A percentile compares a stretch with the other conserved stretches of the same genome.
Evolutionary conservation across 305 asterid species (phyloP).

Genomic region (Coffea humblotiana): DNA sequence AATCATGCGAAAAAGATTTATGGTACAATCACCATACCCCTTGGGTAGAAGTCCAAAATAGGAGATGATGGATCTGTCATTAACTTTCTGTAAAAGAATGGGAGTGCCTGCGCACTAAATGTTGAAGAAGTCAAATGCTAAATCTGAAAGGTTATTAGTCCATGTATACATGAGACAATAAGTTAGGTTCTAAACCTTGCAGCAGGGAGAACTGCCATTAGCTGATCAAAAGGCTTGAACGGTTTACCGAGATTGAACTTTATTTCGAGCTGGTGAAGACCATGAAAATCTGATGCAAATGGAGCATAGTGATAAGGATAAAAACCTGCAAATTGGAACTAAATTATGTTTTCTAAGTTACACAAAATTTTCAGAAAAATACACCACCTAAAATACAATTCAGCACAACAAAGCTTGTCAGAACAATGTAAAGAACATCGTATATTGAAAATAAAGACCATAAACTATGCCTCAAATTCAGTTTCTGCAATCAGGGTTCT

Average conservation of each 20-base stretch:
- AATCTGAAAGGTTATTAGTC: conserved; percentile 12
- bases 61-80: conserved; percentile 60
- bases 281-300: conserved; percentile 60
- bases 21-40: conserved; percentile 35
- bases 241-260: conserved; percentile 55
- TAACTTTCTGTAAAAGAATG: conserved; percentile 45
- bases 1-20: conserved; percentile 5
- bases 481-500: background rate
- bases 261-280: conserved; percentile 38
- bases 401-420: background rate
- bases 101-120: conserved; percentile 60
- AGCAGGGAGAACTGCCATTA: conserved; percentile 68
- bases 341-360: too few species aligned
- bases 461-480: background rate
- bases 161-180: conserved; percentile 2
- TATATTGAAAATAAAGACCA: too few species aligned
- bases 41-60: conserved; percentile 58
- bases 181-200: conserved; percentile 47
- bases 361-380: too few species aligned
- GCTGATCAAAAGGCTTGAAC: conserved; percentile 61
- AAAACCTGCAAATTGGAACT: conserved; percentile 44
- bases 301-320: conserved; percentile 67
- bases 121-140: conserved; percentile 23
- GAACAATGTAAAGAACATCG: background rate
- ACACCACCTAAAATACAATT: too few species aligned